Base-by-base conservation (phyloP, 805 yeast species). In the Candida loeiensis region DNA sequence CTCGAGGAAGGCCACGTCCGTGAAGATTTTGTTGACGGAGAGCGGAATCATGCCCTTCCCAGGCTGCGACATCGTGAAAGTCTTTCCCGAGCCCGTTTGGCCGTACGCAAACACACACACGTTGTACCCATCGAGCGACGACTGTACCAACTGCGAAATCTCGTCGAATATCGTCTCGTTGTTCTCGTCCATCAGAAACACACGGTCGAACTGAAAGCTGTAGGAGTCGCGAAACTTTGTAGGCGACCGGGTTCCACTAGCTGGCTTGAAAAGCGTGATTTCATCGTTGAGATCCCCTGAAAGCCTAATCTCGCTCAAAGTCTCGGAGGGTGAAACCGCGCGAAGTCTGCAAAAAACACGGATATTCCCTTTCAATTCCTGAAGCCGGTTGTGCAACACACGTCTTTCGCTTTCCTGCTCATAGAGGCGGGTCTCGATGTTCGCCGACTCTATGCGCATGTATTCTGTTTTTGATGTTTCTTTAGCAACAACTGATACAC, bases 51-150 rank as follows among this genome's bases (percentile, higher is more conserved):
- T 77, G 12, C 99, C 98, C 53, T 82, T 83, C 1, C 60, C 53
- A 0, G 75, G 64, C 41, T 66, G 64, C 2, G 89, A 75, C 98
- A 91, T 93, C 0, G 99, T 93, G 58, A 64, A 82, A 0, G 98
- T 91, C 57, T 91, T 91, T 3, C 99, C 99, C 0, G 97, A 66
- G 76, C 87, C 62, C 0, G 99, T 93, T 61, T 91, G 99, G 1
- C 99, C 99, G 58, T 93, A 91, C 4, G 96, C 96, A 61, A 89
- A 89, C 1, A 93, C 86, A 59, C 97, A 89, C 2, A 89, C 96
- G 50, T 88, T 88, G 54, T 72, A 80, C 0, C 99, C 99, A 61
- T 91, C 95, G 11, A 90, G 59, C 1, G 95, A 47, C 1, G 71
- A 65, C 58, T 88, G 96, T 2, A 91, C 80, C 16, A 91, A 62